phyloP scores from a whole-genome alignment of 495 filamentous ascomycete genomes.

The Rhypophila decipiens region DNA sequence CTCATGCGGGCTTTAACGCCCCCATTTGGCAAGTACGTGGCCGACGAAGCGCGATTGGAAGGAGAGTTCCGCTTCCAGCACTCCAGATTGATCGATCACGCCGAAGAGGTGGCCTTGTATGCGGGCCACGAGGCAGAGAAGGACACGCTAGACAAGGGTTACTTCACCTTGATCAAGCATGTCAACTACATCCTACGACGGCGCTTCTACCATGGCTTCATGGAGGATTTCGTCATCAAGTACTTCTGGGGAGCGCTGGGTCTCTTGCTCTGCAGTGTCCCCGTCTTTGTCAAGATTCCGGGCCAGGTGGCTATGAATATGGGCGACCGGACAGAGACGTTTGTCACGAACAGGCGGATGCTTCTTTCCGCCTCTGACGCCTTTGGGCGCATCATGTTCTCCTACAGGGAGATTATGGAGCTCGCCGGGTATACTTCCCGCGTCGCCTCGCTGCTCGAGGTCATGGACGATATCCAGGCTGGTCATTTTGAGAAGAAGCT shows the following conservation, averaged over 20 bases:
- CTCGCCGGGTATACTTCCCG: conserved; percentile 92
- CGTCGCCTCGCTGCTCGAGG: conserved; percentile 79
- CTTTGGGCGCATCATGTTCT: conserved; percentile 96
- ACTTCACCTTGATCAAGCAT: conserved; percentile 98
- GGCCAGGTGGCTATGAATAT: conserved; percentile 60
- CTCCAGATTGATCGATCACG: conserved; percentile 87
- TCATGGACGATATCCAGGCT: conserved; percentile 86
- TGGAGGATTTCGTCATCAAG: conserved; percentile 99
- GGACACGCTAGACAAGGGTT: conserved; percentile 93
- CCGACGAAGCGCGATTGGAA: conserved; percentile 89
- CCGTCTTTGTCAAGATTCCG: conserved; percentile 91
- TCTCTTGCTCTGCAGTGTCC: conserved; percentile 87
- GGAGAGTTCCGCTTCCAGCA: conserved; percentile 96
- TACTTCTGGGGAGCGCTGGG: conserved; percentile 98
- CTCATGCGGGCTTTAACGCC: conserved; percentile 93
- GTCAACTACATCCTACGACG: conserved; percentile 90
- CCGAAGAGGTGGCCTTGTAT: conserved; percentile 90
- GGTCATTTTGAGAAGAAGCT: conserved; percentile 94
- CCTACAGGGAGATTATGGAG: conserved; percentile 93
- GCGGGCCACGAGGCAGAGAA: conserved; percentile 94
- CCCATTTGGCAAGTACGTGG: conserved; percentile 97
- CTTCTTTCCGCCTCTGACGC: conserved; percentile 88
- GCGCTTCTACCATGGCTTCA: conserved; percentile 89
- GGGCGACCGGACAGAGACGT: conserved; percentile 89
- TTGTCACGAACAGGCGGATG: conserved; percentile 91